Conservation (phyloP, 83 land plant species). For the Thuja plicata region DNA sequence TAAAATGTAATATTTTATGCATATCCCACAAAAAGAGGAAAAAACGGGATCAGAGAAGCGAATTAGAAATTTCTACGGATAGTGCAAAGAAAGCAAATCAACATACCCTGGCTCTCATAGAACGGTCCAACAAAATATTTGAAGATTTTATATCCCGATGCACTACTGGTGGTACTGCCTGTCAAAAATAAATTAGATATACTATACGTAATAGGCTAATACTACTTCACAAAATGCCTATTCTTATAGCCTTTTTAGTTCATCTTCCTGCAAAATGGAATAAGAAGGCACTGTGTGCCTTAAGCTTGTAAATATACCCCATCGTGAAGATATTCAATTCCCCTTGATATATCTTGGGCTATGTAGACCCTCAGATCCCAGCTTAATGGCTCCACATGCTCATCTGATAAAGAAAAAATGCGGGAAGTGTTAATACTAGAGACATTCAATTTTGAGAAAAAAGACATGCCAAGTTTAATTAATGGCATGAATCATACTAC, state of each 20-base stretch:
- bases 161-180: slow-evolving; percentile 31
- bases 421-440: neutral
- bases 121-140: slow-evolving; percentile 25
- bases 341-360: slow-evolving; percentile 33
- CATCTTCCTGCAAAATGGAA: neutral
- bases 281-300: neutral
- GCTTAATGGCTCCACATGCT: slow-evolving; percentile 16
- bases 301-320: slow-evolving; percentile 21
- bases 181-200: slow-evolving; percentile 8
- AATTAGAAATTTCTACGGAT: neutral
- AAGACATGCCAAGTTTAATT: neutral
- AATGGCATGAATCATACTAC: neutral
- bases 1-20: neutral
- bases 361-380: slow-evolving; percentile 36
- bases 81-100: neutral
- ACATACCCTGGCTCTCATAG: slow-evolving; percentile 25
- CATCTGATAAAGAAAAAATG: slow-evolving; percentile 11
- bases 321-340: slow-evolving; percentile 36
- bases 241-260: neutral
- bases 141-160: slow-evolving; percentile 36
- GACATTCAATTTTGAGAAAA: neutral
- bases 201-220: neutral
- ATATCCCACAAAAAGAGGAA: neutral
- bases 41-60: neutral
- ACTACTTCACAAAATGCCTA: neutral